These are phyloP conservation scores for Acanthamoeba comandoni DNA, from an alignment of 208 protist species.

Conservation along the genomic window DNA sequence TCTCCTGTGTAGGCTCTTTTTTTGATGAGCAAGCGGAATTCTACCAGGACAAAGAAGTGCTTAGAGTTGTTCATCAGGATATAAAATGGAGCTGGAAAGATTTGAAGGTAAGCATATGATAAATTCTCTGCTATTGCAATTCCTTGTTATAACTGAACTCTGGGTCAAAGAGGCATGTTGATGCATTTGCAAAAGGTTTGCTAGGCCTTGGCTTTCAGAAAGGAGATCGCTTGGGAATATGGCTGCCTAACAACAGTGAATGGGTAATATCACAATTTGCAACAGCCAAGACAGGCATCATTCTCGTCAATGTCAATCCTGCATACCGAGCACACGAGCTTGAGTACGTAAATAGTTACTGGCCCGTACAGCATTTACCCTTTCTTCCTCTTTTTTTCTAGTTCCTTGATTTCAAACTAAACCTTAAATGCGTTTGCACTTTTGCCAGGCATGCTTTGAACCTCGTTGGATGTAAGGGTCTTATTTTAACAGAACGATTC, in stretches of 20 bases:
- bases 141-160: too few relatives aligned
- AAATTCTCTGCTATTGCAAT: not conserved
- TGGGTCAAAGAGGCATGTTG: constrained; percentile 68
- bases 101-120: constrained; percentile 42
- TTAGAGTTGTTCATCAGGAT: constrained; percentile 72
- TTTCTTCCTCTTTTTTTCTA: not conserved
- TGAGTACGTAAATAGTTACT: constrained; percentile 73
- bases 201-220: constrained; percentile 81
- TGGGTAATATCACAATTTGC: constrained; percentile 84
- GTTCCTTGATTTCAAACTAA: not conserved
- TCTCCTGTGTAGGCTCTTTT: constrained; percentile 51
- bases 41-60: constrained; percentile 37
- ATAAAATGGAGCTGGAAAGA: constrained; percentile 75
- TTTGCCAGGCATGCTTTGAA: constrained; percentile 81
- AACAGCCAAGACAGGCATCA: constrained; percentile 82
- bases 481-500: constrained; percentile 79
- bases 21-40: constrained; percentile 69
- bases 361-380: too few relatives aligned
- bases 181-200: constrained; percentile 80
- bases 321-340: constrained; percentile 83
- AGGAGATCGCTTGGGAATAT: constrained; percentile 88
- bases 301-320: constrained; percentile 88
- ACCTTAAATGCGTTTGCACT: too few relatives aligned
- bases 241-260: constrained; percentile 86
- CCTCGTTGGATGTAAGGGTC: constrained; percentile 80